Conservation (phyloP, 163 green algal genomes). For the Scenedesmus sp. region DNA sequence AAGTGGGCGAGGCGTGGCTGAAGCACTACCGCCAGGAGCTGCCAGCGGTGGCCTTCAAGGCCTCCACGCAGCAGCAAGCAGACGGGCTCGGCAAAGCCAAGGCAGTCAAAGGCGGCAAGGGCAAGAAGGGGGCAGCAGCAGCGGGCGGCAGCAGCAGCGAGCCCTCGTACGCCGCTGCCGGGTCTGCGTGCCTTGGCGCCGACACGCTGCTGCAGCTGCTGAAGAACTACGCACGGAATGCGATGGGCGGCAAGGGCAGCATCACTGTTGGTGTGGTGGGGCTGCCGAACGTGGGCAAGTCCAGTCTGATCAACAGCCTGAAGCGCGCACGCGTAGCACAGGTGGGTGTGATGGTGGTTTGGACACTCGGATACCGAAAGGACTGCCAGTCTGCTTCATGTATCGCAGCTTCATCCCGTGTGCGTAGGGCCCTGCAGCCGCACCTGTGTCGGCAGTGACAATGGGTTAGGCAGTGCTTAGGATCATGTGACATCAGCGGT, state of each 20-base stretch:
- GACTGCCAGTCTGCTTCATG: too few species aligned
- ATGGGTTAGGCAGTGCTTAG: too few species aligned
- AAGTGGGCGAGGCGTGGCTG: slow-evolving; percentile 93
- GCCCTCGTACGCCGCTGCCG: slow-evolving; percentile 17
- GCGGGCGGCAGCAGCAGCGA: slow-evolving; percentile 76
- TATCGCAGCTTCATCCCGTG: too few species aligned
- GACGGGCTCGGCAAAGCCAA: slow-evolving; percentile 65
- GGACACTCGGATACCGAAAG: too few species aligned
- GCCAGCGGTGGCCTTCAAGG: slow-evolving; percentile 97
- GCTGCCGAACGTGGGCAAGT: slow-evolving; percentile 99
- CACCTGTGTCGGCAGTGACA: too few species aligned
- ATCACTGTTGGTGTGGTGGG: slow-evolving; percentile 98
- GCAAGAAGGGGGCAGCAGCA: slow-evolving; percentile 6
- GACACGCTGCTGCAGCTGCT: slow-evolving; percentile 97
- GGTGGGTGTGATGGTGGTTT: slow-evolving; percentile 58
- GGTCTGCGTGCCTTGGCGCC: slow-evolving; percentile 77
- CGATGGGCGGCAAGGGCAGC: slow-evolving; percentile 80
- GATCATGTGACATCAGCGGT: too few species aligned
- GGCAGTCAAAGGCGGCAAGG: slow-evolving; percentile 11
- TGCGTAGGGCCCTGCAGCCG: too few species aligned
- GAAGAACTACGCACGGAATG: slow-evolving; percentile 93
- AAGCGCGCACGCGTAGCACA: slow-evolving; percentile 93
- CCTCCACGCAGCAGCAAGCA: slow-evolving; percentile 91
- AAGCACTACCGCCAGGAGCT: slow-evolving; percentile 96
- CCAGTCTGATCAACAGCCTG: slow-evolving; percentile 98